Evolutionary conservation across 2,329 filamentous ascomycete genomes (phyloP).

Genomic region (Aureobasidium zeae): DNA sequence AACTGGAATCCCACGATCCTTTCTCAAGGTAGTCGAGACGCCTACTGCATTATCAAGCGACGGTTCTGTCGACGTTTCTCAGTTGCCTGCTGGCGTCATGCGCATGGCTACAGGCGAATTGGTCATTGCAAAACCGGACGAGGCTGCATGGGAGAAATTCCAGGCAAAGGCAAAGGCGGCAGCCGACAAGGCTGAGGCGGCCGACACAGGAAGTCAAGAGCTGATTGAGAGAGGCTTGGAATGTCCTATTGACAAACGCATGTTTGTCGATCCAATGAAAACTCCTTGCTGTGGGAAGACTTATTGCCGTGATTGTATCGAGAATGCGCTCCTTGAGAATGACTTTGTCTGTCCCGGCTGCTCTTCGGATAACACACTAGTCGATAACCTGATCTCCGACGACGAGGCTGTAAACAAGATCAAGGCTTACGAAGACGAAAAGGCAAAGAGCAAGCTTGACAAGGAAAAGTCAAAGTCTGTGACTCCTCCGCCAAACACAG

Average conservation of each 20-base stretch:
- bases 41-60: constrained; percentile 64
- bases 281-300: constrained; percentile 97
- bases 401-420: constrained; percentile 82
- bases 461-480: constrained; percentile 35
- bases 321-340: constrained; percentile 95
- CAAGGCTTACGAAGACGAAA: constrained; percentile 58
- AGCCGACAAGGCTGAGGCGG: constrained; percentile 64
- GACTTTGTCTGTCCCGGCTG: constrained; percentile 94
- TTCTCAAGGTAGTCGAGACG: constrained; percentile 92
- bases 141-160: constrained; percentile 92
- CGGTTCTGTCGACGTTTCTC: constrained; percentile 67
- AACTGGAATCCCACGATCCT: constrained; percentile 90
- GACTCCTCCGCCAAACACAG: constrained; percentile 30
- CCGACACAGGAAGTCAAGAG: constrained; percentile 71
- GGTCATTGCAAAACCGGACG: constrained; percentile 91
- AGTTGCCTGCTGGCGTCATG: constrained; percentile 85
- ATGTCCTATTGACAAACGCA: constrained; percentile 92
- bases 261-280: constrained; percentile 98
- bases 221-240: constrained; percentile 79
- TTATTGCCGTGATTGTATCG: constrained; percentile 99
- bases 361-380: constrained; percentile 78
- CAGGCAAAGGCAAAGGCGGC: constrained; percentile 87
- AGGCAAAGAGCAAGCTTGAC: constrained; percentile 34
- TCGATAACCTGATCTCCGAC: constrained; percentile 81
- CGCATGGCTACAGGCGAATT: constrained; percentile 96